Evolutionary conservation across 202 grass and related monocot genomes (phyloP).

Genomic region (Cymbopogon flexuosus): DNA sequence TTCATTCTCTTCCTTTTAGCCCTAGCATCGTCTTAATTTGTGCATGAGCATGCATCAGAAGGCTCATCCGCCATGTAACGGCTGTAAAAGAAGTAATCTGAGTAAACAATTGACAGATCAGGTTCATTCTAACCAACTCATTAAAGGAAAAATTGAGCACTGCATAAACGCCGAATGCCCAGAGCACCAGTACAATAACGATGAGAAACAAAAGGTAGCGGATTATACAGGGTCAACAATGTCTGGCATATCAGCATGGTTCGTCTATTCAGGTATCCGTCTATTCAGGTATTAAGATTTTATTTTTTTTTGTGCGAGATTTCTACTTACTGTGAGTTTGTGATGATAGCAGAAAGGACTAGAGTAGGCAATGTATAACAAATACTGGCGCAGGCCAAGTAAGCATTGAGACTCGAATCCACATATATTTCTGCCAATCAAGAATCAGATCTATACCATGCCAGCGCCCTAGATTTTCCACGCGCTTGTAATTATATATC

Average conservation of each 20-base stretch:
- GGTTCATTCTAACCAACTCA: background rate
- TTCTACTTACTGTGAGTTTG: background rate
- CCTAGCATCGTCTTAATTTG: background rate
- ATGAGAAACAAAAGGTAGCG: background rate
- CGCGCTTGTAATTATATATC: no score
- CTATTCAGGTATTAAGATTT: background rate
- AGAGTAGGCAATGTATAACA: background rate
- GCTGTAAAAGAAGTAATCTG: background rate
- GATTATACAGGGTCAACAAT: background rate
- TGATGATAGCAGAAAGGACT: background rate
- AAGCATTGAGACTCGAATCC: background rate
- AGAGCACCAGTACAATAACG: background rate
- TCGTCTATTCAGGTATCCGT: background rate
- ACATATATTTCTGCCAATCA: background rate
- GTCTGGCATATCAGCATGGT: background rate
- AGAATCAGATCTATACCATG: background rate
- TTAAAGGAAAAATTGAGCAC: background rate
- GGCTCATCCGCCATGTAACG: background rate
- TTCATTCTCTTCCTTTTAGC: background rate
- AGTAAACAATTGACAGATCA: background rate
- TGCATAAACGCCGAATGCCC: background rate
- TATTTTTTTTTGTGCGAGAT: background rate
- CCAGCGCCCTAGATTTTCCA: background rate
- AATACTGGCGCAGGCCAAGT: background rate
- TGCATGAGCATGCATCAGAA: background rate